These are phyloP conservation scores for Phytophthora niederhauseri DNA, from an alignment of 352 stramenopile species.

Conservation along the genomic window DNA sequence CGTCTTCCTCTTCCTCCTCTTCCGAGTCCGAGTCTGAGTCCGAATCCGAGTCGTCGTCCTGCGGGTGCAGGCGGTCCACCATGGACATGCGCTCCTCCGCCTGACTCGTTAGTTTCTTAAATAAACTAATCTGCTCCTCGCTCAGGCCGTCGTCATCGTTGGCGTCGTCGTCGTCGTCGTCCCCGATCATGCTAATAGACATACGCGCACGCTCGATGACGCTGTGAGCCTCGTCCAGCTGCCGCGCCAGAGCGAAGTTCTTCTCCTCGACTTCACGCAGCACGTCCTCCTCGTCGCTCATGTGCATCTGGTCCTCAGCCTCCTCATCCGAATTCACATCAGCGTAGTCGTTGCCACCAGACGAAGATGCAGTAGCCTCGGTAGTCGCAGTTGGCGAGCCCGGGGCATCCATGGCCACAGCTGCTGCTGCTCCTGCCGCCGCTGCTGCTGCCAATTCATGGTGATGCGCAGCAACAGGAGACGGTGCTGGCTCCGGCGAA, in stretches of 20 bases:
- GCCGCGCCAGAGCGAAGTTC: constrained; percentile 85
- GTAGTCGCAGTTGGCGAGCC: constrained; percentile 42
- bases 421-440: constrained; percentile 11
- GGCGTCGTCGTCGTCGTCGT: constrained; percentile 70
- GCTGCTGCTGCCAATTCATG: constrained; percentile 21
- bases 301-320: constrained; percentile 75
- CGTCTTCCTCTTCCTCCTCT: constrained; percentile 67
- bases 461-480: constrained; percentile 28
- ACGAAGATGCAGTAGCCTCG: constrained; percentile 39
- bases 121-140: constrained; percentile 91
- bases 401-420: constrained; percentile 23
- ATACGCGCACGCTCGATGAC: constrained; percentile 84
- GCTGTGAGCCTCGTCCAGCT: constrained; percentile 84
- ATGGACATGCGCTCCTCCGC: constrained; percentile 87
- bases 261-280: constrained; percentile 82
- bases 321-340: constrained; percentile 85
- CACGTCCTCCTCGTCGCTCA: constrained; percentile 76
- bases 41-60: constrained; percentile 83
- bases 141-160: constrained; percentile 69
- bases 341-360: constrained; percentile 70
- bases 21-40: constrained; percentile 78
- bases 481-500: constrained; percentile 29
- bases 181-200: constrained; percentile 86
- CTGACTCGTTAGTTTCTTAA: constrained; percentile 91
- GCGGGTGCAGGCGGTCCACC: constrained; percentile 79